Evolutionary conservation across 1,284 basidiomycete genomes (phyloP).

Genomic region (Laetiporus sulphureus): DNA sequence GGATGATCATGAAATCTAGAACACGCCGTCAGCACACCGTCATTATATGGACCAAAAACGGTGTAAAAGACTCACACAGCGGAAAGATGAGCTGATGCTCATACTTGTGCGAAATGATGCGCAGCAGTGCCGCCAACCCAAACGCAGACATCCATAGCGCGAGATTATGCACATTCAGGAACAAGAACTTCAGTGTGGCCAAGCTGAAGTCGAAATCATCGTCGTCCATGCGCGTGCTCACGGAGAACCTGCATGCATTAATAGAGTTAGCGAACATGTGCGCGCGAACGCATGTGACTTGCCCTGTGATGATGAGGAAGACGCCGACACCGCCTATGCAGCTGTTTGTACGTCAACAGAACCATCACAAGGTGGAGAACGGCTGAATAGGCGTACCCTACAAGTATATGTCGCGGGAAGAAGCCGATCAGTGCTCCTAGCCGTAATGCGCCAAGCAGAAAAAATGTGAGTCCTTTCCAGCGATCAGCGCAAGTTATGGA

Average conservation of each 20-base stretch:
- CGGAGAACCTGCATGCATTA: slow-evolving; percentile 53
- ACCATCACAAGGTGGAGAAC: not conserved
- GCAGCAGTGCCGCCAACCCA: slow-evolving; percentile 69
- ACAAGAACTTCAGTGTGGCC: slow-evolving; percentile 57
- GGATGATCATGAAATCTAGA: slow-evolving; percentile 81
- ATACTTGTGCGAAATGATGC: slow-evolving; percentile 76
- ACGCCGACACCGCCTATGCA: slow-evolving; percentile 96
- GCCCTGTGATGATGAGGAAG: slow-evolving; percentile 89
- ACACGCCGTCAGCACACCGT: not conserved
- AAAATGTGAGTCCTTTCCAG: slow-evolving; percentile 85
- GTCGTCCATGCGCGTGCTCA: slow-evolving; percentile 79
- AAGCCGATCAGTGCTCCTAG: slow-evolving; percentile 90
- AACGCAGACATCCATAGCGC: slow-evolving; percentile 75
- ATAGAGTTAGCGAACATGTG: not conserved
- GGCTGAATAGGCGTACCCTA: slow-evolving; percentile 51
- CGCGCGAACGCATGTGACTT: slow-evolving; percentile 14
- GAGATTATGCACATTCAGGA: slow-evolving; percentile 54
- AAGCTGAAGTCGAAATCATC: slow-evolving; percentile 72
- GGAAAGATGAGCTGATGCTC: slow-evolving; percentile 93
- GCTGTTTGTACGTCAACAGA: slow-evolving; percentile 27
- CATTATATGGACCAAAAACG: not conserved
- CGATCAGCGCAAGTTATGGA: not conserved
- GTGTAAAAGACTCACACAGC: slow-evolving; percentile 48
- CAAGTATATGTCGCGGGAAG: slow-evolving; percentile 93
- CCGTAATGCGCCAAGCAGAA: slow-evolving; percentile 77